Evolutionary conservation across 495 filamentous ascomycete genomes (phyloP).

Genomic region (Thermochaetoides thermophila): DNA sequence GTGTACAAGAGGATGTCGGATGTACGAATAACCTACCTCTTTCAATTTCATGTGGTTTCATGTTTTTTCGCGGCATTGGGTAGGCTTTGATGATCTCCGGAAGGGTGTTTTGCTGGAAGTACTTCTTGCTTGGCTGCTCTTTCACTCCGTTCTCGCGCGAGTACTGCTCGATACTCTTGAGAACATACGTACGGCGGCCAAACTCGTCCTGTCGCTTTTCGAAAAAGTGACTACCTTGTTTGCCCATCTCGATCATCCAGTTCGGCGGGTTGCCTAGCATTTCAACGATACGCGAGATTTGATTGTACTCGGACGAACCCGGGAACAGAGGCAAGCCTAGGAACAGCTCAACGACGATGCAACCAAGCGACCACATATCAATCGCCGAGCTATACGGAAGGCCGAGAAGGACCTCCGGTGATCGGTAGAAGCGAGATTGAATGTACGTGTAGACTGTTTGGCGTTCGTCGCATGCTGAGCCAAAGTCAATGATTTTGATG

Average conservation of each 20-base stretch:
- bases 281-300: constrained; percentile 91
- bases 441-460: constrained; percentile 99
- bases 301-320: constrained; percentile 97
- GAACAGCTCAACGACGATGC: constrained; percentile 97
- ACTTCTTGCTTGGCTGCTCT: constrained; percentile 99
- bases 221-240: constrained; percentile 94
- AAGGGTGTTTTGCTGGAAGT: constrained; percentile 84
- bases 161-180: constrained; percentile 97
- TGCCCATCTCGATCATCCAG: constrained; percentile 99
- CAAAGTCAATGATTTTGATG: constrained; percentile 99
- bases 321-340: constrained; percentile 90
- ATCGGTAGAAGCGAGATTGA: constrained; percentile 95
- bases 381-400: constrained; percentile 96
- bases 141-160: constrained; percentile 89
- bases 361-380: constrained; percentile 99
- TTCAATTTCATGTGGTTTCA: constrained; percentile 95
- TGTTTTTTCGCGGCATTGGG: constrained; percentile 96
- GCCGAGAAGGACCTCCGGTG: constrained; percentile 87
- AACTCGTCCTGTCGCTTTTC: constrained; percentile 86
- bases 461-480: constrained; percentile 93
- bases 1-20: constrained; percentile 2
- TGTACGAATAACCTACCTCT: constrained; percentile 49
- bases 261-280: constrained; percentile 94
- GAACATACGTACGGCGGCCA: constrained; percentile 71
- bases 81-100: constrained; percentile 96